Evolutionary conservation across 805 yeast genomes (phyloP), one percentile per base, ranked within the genome.

Genomic region (Soucietia sequanensis): DNA sequence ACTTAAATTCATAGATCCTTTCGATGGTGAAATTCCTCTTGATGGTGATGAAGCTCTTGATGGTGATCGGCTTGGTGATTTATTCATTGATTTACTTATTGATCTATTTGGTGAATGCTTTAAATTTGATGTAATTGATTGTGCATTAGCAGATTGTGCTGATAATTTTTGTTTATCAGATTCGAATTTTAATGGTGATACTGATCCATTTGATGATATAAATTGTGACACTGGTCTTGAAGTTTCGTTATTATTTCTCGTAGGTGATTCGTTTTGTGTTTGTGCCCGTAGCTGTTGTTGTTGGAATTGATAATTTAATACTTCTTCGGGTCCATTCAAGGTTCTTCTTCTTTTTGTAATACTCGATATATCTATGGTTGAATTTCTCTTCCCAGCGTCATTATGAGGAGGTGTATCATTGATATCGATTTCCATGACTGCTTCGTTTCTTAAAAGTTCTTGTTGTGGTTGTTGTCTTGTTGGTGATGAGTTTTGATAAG

Each of bases 261-360:
- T 24, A 12, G 38, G 33, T 22, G 34, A 23, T 16, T 14, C 4
- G 9, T 23, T 22, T 9, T 17, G n/a, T 4, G 26, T 15, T 14
- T 20, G 25, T 34, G 33, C 22, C 18, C 16, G 17, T 17, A 5
- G 30, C 18, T 27, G 17, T 17, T 14, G 30, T 12, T 19, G 31
- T 16, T 3, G 13, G 16, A 29, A 8, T n/a, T 29, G 13, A 13
- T n/a, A 19, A 10, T 29, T 29, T 19, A 52, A 42, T 4, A 60
- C 49, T 17, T 66, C 70, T 37, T 68, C 71, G 4, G 64, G 66
- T 4, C 70, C 72, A 30, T 65, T 67, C 23, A 66, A 50, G 0
- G 74, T 68, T 31, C 71, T 46, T 42, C 72, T 57, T 34, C 66
- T 51, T 30, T 64, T 63, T 18, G 58, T 39, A 6, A 42, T 43